Conservation (phyloP, 495 filamentous ascomycete genomes). For the Aspergillus egyptiacus region DNA sequence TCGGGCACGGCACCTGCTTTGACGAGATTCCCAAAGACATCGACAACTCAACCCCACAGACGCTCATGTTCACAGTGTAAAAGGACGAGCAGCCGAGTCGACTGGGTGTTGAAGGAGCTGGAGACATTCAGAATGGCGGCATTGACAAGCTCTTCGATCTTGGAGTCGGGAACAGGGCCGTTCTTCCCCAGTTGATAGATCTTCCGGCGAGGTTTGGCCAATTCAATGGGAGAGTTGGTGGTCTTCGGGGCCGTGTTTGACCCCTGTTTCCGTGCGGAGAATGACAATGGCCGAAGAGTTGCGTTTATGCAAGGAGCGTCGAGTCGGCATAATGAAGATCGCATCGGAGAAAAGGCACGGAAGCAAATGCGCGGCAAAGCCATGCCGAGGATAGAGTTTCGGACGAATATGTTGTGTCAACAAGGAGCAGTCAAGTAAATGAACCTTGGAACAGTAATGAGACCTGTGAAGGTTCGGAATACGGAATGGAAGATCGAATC, state of each 20-base stretch:
- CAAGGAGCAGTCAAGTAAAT: background rate
- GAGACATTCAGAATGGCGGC: slow-evolving; percentile 43
- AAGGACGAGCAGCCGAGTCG: slow-evolving; percentile 44
- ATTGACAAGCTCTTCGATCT: slow-evolving; percentile 46
- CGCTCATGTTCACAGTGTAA: slow-evolving; percentile 44
- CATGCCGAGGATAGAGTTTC: background rate
- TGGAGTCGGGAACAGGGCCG: slow-evolving; percentile 41
- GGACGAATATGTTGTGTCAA: background rate
- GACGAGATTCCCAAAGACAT: slow-evolving; percentile 35
- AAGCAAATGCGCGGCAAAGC: background rate
- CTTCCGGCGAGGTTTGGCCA: slow-evolving; percentile 42
- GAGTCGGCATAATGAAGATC: background rate
- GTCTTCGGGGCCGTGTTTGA: slow-evolving; percentile 23
- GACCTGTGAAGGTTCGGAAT: no score
- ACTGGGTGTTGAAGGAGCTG: slow-evolving; percentile 52
- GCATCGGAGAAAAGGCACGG: background rate
- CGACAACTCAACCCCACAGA: slow-evolving; percentile 45
- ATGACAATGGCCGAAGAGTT: slow-evolving; percentile 49
- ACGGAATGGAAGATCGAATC: no score
- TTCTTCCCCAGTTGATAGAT: slow-evolving; percentile 44
- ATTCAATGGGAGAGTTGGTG: slow-evolving; percentile 32
- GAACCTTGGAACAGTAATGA: no score
- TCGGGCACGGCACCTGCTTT: slow-evolving; percentile 29
- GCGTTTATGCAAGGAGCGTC: background rate
- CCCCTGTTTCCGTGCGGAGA: slow-evolving; percentile 31